Base-by-base conservation (phyloP, 139 green algal species). In the Nannochloris sp. region DNA sequence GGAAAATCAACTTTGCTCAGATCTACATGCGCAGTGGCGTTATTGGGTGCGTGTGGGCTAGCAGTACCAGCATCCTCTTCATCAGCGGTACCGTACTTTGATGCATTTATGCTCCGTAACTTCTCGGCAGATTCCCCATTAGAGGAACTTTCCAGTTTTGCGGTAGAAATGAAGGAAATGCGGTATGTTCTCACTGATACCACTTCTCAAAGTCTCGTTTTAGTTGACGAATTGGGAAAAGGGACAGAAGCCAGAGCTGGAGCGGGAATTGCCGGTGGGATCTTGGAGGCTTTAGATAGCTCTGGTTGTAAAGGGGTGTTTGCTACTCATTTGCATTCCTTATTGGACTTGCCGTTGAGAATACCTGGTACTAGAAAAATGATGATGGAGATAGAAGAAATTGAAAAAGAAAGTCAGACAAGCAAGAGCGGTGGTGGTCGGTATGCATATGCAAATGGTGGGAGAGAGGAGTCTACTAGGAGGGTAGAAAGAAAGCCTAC, bases 211-310 rank as follows among this genome's bases (percentile, higher is more conserved):
- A 83, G 68, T 4, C 77, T 96, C 19, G 85, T 96, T 53, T 76
- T 93, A 42, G 38, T 96, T 36, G 91, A 97, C 58, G 91, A 97
- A 83, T 81, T 97, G 60, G 88, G 90, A 32, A 97, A 95, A 67
- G 91, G 91, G 37, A 97, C 91, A 1, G 90, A 97, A 77, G 85
- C 85, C 35, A 42, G 45, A 7, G 75, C 81, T 24, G 90, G 89
- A 7, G 34, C 73, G 3, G 68, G 71, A 9, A 68, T 96, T 24
- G 77, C 81, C 0, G 84, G 64, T 0, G 77, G 76, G 2, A 66
- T 95, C 39, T 68, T 96, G 59, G 78, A 90, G 59, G n/a, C 67
- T 4, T 78, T 95, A 48, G 73, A 71, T 37, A 30, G 6, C 3
- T 54, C 27, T 12, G 25, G 70, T 30, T 93, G 83, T 73, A 76